Evolutionary conservation across 306 rosid genomes (phyloP), one percentile per base, ranked within the genome.

Genomic region (Acacia melanoxylon): DNA sequence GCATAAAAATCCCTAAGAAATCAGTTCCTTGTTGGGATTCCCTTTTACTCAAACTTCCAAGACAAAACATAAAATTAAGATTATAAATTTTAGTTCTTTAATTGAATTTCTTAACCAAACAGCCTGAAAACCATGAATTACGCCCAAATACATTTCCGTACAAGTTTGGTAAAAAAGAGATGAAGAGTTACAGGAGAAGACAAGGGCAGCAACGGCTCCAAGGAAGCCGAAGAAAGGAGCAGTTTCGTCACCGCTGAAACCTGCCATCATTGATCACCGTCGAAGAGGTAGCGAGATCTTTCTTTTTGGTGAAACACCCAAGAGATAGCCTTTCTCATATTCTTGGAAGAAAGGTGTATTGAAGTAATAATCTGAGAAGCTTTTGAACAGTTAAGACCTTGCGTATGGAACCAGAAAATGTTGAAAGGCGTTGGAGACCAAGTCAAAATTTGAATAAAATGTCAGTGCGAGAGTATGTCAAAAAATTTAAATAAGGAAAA

Each of bases 201-300:
- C 91, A 58, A 92, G 97, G 3, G 97, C 94, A 0, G 92, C 92
- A 8, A 93, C 94, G 65, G 94, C 94, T 4, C 93, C 93, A 42
- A 92, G 91, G 85, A 92, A 92, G 85, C 94, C 94, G 81, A 90
- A 92, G 91, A 90, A 92, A 0, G 97, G 97, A 81, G 97, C 93
- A 17, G 97, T 92, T 81, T 92, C 97, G 66, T 92, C 97, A 81
- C 93, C 94, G 78, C 92, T 92, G 87, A 90, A 92, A 25, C 80
- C 24, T 10, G 88, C 68, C 87, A 86, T 87, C 75, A 5, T 80
- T 69, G n/a, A 10, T 61, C 29, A 5, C 19, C 35, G 54, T 41
- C 70, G 20, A 25, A 72, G 31, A 15, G 41, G 52, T 11, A 45
- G 62, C 8, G 27, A 20, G 59, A 41, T 61, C 74, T 40, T 35